phyloP scores from a whole-genome alignment of 805 yeast species.

The Candida coquimbonensis region DNA sequence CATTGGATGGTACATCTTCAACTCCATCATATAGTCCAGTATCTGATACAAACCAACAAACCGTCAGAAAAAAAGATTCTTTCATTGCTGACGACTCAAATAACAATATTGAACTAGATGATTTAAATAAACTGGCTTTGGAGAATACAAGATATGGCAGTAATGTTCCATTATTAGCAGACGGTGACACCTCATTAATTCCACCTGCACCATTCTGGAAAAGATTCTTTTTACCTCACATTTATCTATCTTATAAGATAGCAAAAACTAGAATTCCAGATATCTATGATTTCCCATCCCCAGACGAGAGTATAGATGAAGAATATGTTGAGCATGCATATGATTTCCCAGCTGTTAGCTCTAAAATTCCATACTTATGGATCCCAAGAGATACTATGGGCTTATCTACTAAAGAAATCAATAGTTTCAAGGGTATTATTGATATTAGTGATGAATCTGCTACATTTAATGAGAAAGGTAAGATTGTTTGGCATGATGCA shows the following conservation, averaged over 20 bases:
- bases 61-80: conserved; percentile 2
- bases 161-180: conserved; percentile 60
- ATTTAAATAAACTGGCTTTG: conserved; percentile 17
- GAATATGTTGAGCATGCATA: conserved; percentile 54
- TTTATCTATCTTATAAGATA: conserved; percentile 42
- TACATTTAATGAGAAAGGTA: conserved; percentile 43
- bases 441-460: conserved; percentile 66
- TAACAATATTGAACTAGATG: conserved; percentile 22
- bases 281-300: conserved; percentile 43
- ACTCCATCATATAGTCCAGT: conserved; percentile 51
- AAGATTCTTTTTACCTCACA: conserved; percentile 50
- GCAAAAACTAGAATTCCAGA: conserved; percentile 50
- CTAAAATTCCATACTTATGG: conserved; percentile 77
- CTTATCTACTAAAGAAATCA: conserved; percentile 54
- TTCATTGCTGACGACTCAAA: background rate
- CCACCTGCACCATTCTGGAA: conserved; percentile 35
- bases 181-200: conserved; percentile 35
- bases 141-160: conserved; percentile 16
- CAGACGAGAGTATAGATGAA: conserved; percentile 30
- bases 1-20: conserved; percentile 61
- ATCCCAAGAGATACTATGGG: conserved; percentile 89
- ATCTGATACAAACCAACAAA: conserved; percentile 15
- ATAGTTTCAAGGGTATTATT: conserved; percentile 46
- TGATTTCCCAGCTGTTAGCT: conserved; percentile 66
- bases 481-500: conserved; percentile 39